These are phyloP conservation scores for Torulaspora quercuum DNA, from an alignment of 805 yeast genomes.

Conservation along the genomic window DNA sequence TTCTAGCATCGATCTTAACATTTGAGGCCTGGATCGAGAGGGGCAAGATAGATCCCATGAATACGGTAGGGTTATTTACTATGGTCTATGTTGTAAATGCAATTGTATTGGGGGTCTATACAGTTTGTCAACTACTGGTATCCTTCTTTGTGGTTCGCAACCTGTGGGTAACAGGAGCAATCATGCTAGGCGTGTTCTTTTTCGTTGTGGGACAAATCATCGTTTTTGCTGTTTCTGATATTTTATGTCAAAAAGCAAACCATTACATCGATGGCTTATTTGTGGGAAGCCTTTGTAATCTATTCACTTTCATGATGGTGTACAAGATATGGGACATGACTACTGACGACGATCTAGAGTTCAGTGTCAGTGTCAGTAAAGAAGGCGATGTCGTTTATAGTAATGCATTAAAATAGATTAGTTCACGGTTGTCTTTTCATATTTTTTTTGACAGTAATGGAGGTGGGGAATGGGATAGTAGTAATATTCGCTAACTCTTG, in stretches of 20 bases:
- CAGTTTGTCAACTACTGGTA: conserved; percentile 63
- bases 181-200: conserved; percentile 63
- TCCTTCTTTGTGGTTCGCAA: conserved; percentile 66
- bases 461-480: too few species aligned
- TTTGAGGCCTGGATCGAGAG: conserved; percentile 59
- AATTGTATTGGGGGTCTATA: conserved; percentile 56
- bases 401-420: conserved; percentile 12
- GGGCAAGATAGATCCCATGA: conserved; percentile 43
- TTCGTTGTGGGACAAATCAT: conserved; percentile 79
- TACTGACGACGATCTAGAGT: conserved; percentile 91
- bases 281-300: conserved; percentile 75
- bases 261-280: conserved; percentile 91
- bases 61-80: conserved; percentile 67
- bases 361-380: conserved; percentile 61
- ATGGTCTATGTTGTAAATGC: conserved; percentile 72
- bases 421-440: background rate
- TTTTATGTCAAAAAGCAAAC: conserved; percentile 64
- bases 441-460: too few species aligned
- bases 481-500: conserved; percentile 12
- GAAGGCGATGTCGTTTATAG: conserved; percentile 36
- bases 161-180: conserved; percentile 89
- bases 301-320: conserved; percentile 88
- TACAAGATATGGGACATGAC: conserved; percentile 96
- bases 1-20: conserved; percentile 65
- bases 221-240: conserved; percentile 61